Conservation (phyloP, 2,329 filamentous ascomycete species). For the Colletotrichum simmondsii region DNA sequence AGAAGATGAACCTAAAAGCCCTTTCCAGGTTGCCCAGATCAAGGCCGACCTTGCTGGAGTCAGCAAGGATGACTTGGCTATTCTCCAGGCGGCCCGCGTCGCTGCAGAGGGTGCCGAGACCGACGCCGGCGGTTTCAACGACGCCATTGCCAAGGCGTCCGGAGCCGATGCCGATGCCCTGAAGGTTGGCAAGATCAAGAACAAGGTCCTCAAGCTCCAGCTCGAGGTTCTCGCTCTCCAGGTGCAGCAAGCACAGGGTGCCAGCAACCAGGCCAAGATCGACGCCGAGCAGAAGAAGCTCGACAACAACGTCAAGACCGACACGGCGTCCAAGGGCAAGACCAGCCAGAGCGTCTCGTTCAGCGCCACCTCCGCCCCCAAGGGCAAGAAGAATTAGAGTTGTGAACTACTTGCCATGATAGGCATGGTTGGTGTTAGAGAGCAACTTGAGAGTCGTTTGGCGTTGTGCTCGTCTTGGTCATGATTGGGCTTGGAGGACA, state of each 20-base stretch:
- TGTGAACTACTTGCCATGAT: neutral
- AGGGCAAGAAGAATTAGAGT: neutral
- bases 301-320: slow-evolving; percentile 59
- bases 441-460: neutral
- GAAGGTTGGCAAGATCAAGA: slow-evolving; percentile 68
- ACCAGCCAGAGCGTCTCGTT: slow-evolving; percentile 50
- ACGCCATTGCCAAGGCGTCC: slow-evolving; percentile 59
- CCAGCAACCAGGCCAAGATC: slow-evolving; percentile 54
- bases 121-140: slow-evolving; percentile 59
- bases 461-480: slow-evolving; percentile 1
- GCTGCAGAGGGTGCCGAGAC: slow-evolving; percentile 66
- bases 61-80: slow-evolving; percentile 57
- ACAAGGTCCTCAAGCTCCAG: slow-evolving; percentile 69
- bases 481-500: neutral
- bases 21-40: slow-evolving; percentile 16
- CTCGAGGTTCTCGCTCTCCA: slow-evolving; percentile 62
- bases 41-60: slow-evolving; percentile 56
- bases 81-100: slow-evolving; percentile 59
- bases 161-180: slow-evolving; percentile 55
- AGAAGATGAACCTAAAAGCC: neutral
- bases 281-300: slow-evolving; percentile 61
- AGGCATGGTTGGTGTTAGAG: neutral
- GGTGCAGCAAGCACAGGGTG: slow-evolving; percentile 62
- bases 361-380: slow-evolving; percentile 36
- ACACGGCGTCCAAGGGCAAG: slow-evolving; percentile 47